Percentiles rank a stretch among this genome's conserved stretches.
Conservation (phyloP, 1,139 yeast species). For the Spathaspora sp. region DNA sequence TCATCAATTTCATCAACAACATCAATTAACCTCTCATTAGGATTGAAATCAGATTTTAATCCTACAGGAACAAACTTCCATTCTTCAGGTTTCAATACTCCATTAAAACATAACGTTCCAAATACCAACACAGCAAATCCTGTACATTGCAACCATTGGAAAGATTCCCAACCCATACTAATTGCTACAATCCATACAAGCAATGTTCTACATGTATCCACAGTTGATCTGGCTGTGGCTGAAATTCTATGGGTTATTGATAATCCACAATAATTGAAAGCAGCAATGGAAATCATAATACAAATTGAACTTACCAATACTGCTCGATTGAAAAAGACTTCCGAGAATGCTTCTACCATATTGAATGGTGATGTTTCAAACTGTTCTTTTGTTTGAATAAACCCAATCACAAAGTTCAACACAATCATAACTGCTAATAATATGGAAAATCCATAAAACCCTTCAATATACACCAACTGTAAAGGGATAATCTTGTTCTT, state of each 20-base stretch:
- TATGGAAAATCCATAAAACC: conserved; percentile 59
- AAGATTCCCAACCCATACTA: conserved; percentile 75
- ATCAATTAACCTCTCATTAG: conserved; percentile 24
- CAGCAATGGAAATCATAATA: conserved; percentile 71
- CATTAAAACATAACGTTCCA: conserved; percentile 77
- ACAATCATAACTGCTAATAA: conserved; percentile 46
- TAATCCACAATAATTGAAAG: conserved; percentile 74
- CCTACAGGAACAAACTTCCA: conserved; percentile 48
- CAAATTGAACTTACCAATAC: conserved; percentile 55
- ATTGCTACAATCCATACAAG: conserved; percentile 78
- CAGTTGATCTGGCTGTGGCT: conserved; percentile 79
- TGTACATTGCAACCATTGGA: conserved; percentile 56
- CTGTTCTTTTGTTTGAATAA: conserved; percentile 25
- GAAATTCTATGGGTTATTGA: conserved; percentile 64
- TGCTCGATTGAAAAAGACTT: conserved; percentile 42
- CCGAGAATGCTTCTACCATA: conserved; percentile 47
- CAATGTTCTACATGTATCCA: conserved; percentile 76
- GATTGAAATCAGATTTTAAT: conserved; percentile 24
- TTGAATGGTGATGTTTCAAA: conserved; percentile 57
- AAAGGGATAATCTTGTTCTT: conserved; percentile 58
- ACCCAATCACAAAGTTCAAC: conserved; percentile 43
- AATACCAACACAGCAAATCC: conserved; percentile 67
- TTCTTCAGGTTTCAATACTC: conserved; percentile 53
- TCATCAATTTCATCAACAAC: conserved; percentile 32
- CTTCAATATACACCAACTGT: conserved; percentile 73